These are phyloP conservation scores for Diaporthe eres DNA, from an alignment of 2,329 filamentous ascomycete species.

Conservation along the genomic window DNA sequence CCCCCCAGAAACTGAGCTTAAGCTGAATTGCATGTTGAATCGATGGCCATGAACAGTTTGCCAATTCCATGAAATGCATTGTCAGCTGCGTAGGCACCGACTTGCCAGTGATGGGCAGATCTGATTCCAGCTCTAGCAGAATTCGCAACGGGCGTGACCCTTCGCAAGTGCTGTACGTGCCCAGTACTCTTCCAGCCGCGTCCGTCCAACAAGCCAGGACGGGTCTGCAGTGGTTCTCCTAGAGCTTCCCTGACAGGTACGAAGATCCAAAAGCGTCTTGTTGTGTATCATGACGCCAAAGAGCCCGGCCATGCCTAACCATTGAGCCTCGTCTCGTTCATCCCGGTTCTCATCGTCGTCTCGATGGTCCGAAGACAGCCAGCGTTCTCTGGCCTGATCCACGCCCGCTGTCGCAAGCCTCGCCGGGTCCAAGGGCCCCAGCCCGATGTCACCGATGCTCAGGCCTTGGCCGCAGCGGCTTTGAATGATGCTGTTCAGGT, in stretches of 20 bases:
- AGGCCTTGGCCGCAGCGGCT: neutral
- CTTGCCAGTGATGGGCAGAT: neutral
- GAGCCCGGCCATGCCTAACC: conserved; percentile 2
- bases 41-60: neutral
- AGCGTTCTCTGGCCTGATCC: neutral
- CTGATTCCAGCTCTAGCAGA: neutral
- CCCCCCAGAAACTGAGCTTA: neutral
- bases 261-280: neutral
- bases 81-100: neutral
- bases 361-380: neutral
- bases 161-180: neutral
- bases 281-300: conserved; percentile 6
- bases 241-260: too few species aligned
- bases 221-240: neutral
- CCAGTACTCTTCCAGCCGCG: conserved; percentile 19
- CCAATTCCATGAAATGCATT: neutral
- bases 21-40: neutral
- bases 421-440: conserved; percentile 25
- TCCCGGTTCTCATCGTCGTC: neutral
- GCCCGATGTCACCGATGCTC: conserved; percentile 2
- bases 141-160: neutral
- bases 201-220: conserved; percentile 28
- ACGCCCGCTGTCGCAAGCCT: neutral
- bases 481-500: neutral
- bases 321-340: neutral